Conservation (phyloP, 2,329 filamentous ascomycete genomes). For the Aureobasidium namibiae region DNA sequence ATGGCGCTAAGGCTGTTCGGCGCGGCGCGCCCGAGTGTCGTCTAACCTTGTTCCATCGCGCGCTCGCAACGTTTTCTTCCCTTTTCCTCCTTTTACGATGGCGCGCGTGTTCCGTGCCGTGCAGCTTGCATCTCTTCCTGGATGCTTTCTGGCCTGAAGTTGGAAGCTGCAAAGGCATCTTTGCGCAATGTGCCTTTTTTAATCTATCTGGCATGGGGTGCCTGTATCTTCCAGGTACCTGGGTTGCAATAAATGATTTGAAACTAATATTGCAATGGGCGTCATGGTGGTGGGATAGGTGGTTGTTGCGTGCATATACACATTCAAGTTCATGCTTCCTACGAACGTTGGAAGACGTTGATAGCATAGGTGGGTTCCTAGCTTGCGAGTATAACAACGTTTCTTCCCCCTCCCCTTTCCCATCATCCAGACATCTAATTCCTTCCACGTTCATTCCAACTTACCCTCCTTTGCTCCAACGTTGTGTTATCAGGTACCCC, state of each 20-base stretch:
- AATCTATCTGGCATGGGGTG: constrained; percentile 7
- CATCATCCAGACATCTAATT: neutral
- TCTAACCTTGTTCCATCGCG: constrained; percentile 3
- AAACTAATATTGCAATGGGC: neutral
- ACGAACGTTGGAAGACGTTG: neutral
- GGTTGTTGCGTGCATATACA: constrained; percentile 10
- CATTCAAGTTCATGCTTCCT: neutral
- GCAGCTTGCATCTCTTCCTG: constrained; percentile 4
- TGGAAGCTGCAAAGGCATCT: neutral
- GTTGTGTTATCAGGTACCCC: constrained; percentile 3
- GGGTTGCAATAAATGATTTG: constrained; percentile 6
- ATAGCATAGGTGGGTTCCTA: neutral
- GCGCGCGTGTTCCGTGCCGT: constrained; percentile 1
- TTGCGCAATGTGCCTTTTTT: neutral
- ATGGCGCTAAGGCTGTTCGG: constrained; percentile 10
- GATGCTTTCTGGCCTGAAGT: neutral
- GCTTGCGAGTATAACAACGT: constrained; percentile 11
- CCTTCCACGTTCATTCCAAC: neutral
- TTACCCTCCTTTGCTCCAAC: constrained; percentile 4
- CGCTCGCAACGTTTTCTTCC: neutral
- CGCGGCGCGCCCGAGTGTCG: constrained; percentile 6
- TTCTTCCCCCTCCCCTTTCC: neutral
- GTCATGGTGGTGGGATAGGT: constrained; percentile 1
- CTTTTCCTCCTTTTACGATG: constrained; percentile 6
- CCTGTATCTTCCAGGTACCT: constrained; percentile 6